Base-by-base conservation (phyloP, 352 stramenopile genomes). In the Globisporangium echinulatum region DNA sequence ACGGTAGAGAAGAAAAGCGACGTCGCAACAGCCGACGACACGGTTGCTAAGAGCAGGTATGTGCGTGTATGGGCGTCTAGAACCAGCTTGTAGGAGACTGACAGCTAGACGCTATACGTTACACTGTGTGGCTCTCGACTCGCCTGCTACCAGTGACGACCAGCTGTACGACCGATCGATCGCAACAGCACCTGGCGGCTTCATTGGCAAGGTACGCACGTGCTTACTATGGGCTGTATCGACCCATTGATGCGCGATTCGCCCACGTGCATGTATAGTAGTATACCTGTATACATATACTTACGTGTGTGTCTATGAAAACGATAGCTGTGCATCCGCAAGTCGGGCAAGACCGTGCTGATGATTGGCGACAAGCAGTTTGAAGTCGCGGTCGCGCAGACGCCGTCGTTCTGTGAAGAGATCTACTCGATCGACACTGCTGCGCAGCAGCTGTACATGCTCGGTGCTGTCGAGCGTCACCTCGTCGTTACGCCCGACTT, bases 331-430 rank as follows among this genome's bases (percentile, higher is more conserved):
- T 86, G 81, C 40, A 86, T 94, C 60, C 83, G 87, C 62, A 86
- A 86, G 67, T 94, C 85, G 4, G 85, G 85, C 58, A 92, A 92
- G 71, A 86, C 85, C 33, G 80, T 94, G 67, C 66, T 94, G 1
- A 79, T 94, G 72, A 78, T 94, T 39, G 82, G 83, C 25, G 85
- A 92, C 75, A 94, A 93, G 70, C 80, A 85, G 51, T 94, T 94
- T 46, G 82, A 94, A 51, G 79, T 94, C 9, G 81, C 82, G 36
- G 69, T 76, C 6, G 81, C 81, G 40, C 85, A 92, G 63, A 92
- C 85, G 11, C 83, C 85, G 51, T 85, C 82, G 37, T 91, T 92
- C 50, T 90, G 77, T 52, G 85, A 94, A 54, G 83, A 94, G 48
- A 59, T 93, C 2, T 90, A 90, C 67, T 89, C 81, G 19, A 87